These are phyloP conservation scores for Solanum raphanifolium DNA, from an alignment of 257 asterid genomes.

Conservation along the genomic window DNA sequence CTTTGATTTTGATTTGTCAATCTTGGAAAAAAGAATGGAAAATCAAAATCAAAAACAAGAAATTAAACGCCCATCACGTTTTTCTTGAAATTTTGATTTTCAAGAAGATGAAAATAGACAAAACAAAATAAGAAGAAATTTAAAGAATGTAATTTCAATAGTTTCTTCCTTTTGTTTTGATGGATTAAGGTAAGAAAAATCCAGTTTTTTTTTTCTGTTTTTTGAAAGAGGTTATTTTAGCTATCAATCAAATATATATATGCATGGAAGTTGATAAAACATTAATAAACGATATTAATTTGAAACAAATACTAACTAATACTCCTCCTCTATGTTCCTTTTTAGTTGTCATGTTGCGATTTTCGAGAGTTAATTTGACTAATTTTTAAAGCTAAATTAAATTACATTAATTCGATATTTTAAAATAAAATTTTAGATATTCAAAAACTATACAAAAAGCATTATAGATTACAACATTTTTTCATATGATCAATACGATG, in stretches of 20 bases:
- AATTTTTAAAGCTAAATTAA: too few relatives aligned
- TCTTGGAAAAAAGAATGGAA: neutral
- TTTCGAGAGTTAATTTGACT: too few relatives aligned
- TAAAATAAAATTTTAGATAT: too few relatives aligned
- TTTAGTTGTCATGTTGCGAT: too few relatives aligned
- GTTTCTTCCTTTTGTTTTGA: neutral
- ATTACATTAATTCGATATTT: too few relatives aligned
- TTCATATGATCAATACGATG: too few relatives aligned
- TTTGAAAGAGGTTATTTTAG: neutral
- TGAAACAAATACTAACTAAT: neutral
- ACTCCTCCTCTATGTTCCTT: too few relatives aligned
- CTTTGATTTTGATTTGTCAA: conserved; percentile 27
- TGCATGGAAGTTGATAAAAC: neutral
- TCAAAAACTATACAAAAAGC: too few relatives aligned
- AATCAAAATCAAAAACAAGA: conserved; percentile 8
- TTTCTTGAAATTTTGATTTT: neutral
- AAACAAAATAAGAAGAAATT: neutral
- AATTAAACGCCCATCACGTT: neutral
- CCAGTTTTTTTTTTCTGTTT: neutral
- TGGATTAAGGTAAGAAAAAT: neutral
- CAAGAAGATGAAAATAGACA: neutral
- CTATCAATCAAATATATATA: neutral
- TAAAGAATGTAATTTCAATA: neutral
- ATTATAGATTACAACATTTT: too few relatives aligned
- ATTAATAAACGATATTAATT: neutral